Percentiles rank a stretch among this genome's conserved stretches.
Conservation (phyloP, 2,329 filamentous ascomycete species). For the Orbilia ellipsospora region DNA sequence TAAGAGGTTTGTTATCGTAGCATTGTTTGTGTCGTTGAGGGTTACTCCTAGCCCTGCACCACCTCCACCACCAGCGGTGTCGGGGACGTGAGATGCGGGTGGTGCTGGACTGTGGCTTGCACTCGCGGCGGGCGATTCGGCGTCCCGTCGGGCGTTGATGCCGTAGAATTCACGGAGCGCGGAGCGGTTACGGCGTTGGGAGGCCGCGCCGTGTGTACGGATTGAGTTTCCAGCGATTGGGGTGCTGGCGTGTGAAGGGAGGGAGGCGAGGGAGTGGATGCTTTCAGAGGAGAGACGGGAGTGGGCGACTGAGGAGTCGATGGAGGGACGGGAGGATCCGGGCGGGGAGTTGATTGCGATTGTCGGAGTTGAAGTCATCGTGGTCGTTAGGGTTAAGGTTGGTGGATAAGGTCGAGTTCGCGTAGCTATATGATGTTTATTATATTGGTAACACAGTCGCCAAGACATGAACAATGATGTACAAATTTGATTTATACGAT, state of each 20-base stretch:
- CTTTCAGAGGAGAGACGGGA: constrained; percentile 61
- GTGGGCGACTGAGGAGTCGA: constrained; percentile 48
- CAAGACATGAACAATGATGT: neutral
- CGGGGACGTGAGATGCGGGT: constrained; percentile 57
- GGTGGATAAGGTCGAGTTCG: neutral
- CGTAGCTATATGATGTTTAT: neutral
- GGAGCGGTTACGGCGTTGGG: constrained; percentile 76
- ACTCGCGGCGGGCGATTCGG: constrained; percentile 57
- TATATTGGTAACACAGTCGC: neutral
- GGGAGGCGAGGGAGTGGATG: constrained; percentile 48
- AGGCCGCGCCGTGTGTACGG: constrained; percentile 14
- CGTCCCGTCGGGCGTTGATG: constrained; percentile 68
- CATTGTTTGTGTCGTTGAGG: constrained; percentile 62
- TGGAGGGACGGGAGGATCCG: constrained; percentile 49
- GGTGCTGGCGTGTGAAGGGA: constrained; percentile 39
- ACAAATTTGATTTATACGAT: neutral
- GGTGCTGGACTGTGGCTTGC: constrained; percentile 58
- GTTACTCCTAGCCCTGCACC: constrained; percentile 48
- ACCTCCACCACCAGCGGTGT: neutral
- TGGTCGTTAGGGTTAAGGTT: neutral
- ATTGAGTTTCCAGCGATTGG: constrained; percentile 64
- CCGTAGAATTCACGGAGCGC: constrained; percentile 96
- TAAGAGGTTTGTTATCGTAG: constrained; percentile 66
- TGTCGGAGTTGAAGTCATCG: constrained; percentile 48
- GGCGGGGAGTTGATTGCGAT: constrained; percentile 53